Evolutionary conservation across 1,139 yeast species (phyloP).

Genomic region (Candida dubliniensis): DNA sequence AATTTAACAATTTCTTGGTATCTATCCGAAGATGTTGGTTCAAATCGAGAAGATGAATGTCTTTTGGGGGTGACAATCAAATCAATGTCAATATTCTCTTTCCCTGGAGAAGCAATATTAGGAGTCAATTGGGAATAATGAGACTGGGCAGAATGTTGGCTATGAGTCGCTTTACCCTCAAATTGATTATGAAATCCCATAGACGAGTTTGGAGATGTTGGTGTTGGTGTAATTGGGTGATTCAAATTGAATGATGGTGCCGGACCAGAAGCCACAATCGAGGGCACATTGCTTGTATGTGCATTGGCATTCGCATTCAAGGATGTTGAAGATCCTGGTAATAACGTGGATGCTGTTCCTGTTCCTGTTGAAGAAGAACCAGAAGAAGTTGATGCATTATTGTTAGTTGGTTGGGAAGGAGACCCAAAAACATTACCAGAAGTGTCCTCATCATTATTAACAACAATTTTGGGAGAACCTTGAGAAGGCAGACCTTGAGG

Average conservation of each 20-base stretch:
- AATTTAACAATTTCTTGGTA: slow-evolving; percentile 69
- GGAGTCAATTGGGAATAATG: slow-evolving; percentile 40
- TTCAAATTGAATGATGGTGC: slow-evolving; percentile 15
- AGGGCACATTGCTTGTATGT: slow-evolving; percentile 7
- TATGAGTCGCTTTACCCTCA: slow-evolving; percentile 23
- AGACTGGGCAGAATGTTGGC: slow-evolving; percentile 26
- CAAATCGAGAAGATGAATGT: slow-evolving; percentile 92
- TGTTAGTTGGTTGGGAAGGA: slow-evolving; percentile 10
- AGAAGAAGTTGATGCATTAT: slow-evolving; percentile 3
- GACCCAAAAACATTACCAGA: slow-evolving; percentile 12
- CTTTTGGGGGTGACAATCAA: slow-evolving; percentile 73
- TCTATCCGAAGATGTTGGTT: slow-evolving; percentile 68
- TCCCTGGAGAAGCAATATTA: slow-evolving; percentile 45
- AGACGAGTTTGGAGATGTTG: slow-evolving; percentile 26
- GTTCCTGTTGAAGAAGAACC: slow-evolving; percentile 11
- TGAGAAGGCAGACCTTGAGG: slow-evolving; percentile 18
- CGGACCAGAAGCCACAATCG: slow-evolving; percentile 11
- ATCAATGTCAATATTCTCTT: slow-evolving; percentile 47
- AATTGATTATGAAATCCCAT: slow-evolving; percentile 4
- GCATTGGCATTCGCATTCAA: slow-evolving; percentile 1
- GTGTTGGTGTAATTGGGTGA: slow-evolving; percentile 34
- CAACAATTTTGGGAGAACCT: slow-evolving; percentile 32
- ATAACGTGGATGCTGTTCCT: slow-evolving; percentile 1
- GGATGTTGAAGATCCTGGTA: slow-evolving; percentile 2
- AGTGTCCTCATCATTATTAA: slow-evolving; percentile 17